phyloP scores from a whole-genome alignment of 164 flowering plant species.

The Dillenia turbinata region DNA sequence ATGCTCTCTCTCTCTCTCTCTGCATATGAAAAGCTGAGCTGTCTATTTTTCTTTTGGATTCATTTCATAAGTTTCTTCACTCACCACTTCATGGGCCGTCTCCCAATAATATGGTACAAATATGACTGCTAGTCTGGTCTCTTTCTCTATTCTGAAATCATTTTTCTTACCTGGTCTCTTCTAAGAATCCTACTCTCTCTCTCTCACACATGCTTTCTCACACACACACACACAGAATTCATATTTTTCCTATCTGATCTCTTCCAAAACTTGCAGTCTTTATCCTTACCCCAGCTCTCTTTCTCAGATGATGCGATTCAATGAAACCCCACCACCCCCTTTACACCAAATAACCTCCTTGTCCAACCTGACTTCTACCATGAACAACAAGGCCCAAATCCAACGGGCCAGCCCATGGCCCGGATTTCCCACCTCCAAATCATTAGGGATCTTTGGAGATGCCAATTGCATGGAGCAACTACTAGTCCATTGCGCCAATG shows the following conservation, averaged over 20 bases:
- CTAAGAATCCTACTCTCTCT: neutral
- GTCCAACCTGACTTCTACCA: constrained; percentile 15
- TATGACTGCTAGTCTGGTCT: constrained; percentile 50
- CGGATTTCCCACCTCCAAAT: constrained; percentile 42
- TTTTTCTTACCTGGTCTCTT: too few species aligned
- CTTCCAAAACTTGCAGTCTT: neutral
- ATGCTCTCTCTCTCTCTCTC: constrained; percentile 5
- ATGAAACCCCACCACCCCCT: constrained; percentile 44
- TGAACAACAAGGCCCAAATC: constrained; percentile 47
- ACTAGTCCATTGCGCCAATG: constrained; percentile 88
- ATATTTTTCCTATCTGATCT: neutral
- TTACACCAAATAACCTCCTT: constrained; percentile 29
- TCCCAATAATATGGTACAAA: constrained; percentile 53
- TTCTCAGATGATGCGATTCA: constrained; percentile 65
- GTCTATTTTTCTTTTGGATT: constrained; percentile 39
- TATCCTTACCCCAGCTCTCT: constrained; percentile 3
- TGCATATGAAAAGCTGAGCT: constrained; percentile 40
- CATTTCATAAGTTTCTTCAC: constrained; percentile 29
- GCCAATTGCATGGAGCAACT: constrained; percentile 94
- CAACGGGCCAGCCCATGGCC: constrained; percentile 48
- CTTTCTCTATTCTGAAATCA: constrained; percentile 31
- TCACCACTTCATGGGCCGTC: constrained; percentile 27
- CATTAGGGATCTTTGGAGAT: constrained; percentile 47
- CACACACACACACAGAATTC: too few species aligned
- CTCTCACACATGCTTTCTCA: neutral